phyloP scores from a whole-genome alignment of 2,329 filamentous ascomycete species.

The Polytolypa hystricis region DNA sequence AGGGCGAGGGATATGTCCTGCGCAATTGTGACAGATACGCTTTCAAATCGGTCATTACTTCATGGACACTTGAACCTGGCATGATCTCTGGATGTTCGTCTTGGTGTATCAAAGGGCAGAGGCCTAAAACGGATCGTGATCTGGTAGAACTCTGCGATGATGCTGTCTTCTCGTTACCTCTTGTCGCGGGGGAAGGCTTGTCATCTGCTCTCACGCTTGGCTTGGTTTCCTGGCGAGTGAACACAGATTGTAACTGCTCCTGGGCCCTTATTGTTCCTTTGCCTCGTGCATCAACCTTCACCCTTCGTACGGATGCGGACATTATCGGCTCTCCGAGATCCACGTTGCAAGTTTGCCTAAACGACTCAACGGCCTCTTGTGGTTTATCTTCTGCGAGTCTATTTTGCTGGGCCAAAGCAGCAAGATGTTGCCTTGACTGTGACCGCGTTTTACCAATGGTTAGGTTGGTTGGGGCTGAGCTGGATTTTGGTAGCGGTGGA shows the following conservation, averaged over 20 bases:
- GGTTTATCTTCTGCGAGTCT: conserved; percentile 7
- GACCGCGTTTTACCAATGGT: conserved; percentile 33
- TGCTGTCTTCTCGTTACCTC: background rate
- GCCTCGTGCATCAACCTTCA: conserved; percentile 1
- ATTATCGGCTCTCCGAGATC: too few species aligned
- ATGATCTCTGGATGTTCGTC: conserved; percentile 28
- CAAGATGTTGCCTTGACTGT: conserved; percentile 27
- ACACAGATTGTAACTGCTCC: background rate
- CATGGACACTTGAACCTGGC: conserved; percentile 27
- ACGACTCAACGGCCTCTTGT: conserved; percentile 17
- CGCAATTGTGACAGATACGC: conserved; percentile 28
- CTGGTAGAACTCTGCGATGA: conserved; percentile 5
- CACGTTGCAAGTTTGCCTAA: too few species aligned
- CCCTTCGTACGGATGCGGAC: background rate
- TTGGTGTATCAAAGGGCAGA: conserved; percentile 27
- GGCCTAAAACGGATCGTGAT: conserved; percentile 16
- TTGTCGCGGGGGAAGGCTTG: background rate
- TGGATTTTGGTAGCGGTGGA: conserved; percentile 21
- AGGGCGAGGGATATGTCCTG: conserved; percentile 13
- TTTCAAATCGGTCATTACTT: conserved; percentile 29
- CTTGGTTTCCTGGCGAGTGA: too few species aligned
- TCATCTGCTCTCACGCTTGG: too few species aligned
- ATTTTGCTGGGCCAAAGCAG: conserved; percentile 20
- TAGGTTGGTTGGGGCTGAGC: conserved; percentile 22
- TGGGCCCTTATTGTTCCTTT: background rate